A percentile compares a stretch with the other conserved stretches of the same genome.
phyloP scores from a whole-genome alignment of 768 basidiomycete species.

The Lepiota venenata region DNA sequence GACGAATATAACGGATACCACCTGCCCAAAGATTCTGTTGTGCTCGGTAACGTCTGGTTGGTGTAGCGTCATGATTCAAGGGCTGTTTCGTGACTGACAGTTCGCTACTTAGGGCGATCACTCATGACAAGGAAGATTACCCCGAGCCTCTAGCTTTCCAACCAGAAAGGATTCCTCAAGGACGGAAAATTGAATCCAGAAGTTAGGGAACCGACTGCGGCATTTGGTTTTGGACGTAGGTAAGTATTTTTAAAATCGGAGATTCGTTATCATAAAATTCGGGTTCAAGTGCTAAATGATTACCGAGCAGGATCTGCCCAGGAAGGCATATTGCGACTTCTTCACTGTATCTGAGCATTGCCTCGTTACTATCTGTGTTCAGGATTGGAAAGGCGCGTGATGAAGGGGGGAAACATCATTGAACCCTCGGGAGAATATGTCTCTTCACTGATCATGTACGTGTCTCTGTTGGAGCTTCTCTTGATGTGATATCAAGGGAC shows the following conservation, averaged over 20 bases:
- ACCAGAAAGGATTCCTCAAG: conserved; percentile 20
- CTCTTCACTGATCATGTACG: conserved; percentile 25
- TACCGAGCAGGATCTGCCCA: conserved; percentile 16
- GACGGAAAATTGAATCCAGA: conserved; percentile 18
- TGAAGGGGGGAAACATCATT: conserved; percentile 20
- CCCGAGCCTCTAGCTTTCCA: conserved; percentile 17
- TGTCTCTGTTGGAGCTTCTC: conserved; percentile 2
- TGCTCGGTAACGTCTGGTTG: conserved; percentile 19
- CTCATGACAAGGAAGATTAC: conserved; percentile 20
- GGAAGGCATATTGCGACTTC: conserved; percentile 19
- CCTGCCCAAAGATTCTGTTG: conserved; percentile 17
- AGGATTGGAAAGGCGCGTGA: conserved; percentile 22
- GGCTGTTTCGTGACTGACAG: not conserved
- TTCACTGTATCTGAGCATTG: conserved; percentile 17
- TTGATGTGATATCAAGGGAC: not conserved
- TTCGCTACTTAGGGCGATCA: conserved; percentile 16
- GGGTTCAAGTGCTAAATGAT: not conserved
- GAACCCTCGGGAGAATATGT: conserved; percentile 23
- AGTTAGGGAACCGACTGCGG: conserved; percentile 18
- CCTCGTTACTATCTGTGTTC: conserved; percentile 17
- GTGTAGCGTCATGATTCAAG: not conserved
- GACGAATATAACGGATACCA: conserved; percentile 20
- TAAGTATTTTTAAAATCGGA: not conserved
- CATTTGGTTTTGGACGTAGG: conserved; percentile 22
- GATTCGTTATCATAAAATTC: not conserved